Evolutionary conservation across 495 filamentous ascomycete species (phyloP), one percentile per base, ranked within the genome.

Genomic region (Acidiella bohemica): DNA sequence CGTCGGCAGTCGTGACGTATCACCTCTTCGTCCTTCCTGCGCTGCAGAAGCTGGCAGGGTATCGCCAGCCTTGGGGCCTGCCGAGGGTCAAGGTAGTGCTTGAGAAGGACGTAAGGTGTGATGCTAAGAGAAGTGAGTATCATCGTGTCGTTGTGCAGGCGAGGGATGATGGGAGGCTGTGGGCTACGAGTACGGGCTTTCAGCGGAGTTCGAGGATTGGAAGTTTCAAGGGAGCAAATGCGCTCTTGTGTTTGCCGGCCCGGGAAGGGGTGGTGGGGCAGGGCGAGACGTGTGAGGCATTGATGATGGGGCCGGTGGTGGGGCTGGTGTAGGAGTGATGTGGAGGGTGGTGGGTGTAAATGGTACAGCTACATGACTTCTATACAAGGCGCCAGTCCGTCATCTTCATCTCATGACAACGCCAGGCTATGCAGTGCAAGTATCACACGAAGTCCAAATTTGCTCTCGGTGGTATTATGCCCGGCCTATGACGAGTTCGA

Each of bases 1-100:
- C 87, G 12, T 85, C 79, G 5, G 92, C 90, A 0, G 67, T 96
- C 6, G 90, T 96, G 18, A 93, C 87, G 0, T 80, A 90, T 43
- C 80, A 95, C 49, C 70, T 99, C 11, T 96, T 99, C 58, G 87
- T 95, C 9, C 67, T 99, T 12, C 92, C 88, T 5, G 75, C 81
- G 0, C 64, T 96, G 44, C 84, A 90, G 47, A 75, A 81, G 47
- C 62, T 78, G 39, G 67, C 67, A 13, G 80, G 78, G 0, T 54
- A 75, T 30, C 53, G 50, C 29, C 13, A 16, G 16, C 70, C 81
- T 1, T 63, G 67, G 9, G 84, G 81, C 2, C 59, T 95, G 13
- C 75, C 86, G 0, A 72, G 61, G 21, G 73, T 90, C 0, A 68
- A 72, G 12, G 88, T 90, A 6, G 64, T 66, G 18, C 48, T 94